Evolutionary conservation across 1,284 basidiomycete genomes (phyloP), one percentile per base, ranked within the genome.

Genomic region (Xerocomus amazonicus): DNA sequence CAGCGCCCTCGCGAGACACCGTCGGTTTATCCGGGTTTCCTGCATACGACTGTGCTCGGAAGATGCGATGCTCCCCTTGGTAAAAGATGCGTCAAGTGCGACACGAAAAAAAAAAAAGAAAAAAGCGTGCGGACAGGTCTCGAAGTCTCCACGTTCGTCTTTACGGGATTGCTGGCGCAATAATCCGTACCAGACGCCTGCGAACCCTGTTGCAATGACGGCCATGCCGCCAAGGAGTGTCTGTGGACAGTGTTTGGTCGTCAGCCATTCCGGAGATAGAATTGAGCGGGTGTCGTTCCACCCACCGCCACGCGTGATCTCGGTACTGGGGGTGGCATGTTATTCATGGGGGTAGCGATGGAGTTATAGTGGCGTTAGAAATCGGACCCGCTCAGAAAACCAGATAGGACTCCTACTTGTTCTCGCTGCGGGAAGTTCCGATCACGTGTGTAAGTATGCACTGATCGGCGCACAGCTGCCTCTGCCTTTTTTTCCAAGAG

Each of bases 11-110:
- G 14, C 5, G 34, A 6, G 33, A 42, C 28, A 39, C 51, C 6
- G 41, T 16, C 10, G 63, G 61, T 46, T 32, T 54, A 23, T 33
- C 45, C 0, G 57, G 50, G 16, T 60, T 62, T 19, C 58, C 47
- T 9, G 37, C 48, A 3, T 36, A 40, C 29, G 46, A 47, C 14
- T 64, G 61, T 0, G 59, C 59, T 35, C 62, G 51, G n/a, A 53
- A 16, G 23, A 65, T 52, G 13, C 61, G 60, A 37, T 54, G 45
- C 47, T 62, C 59, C 63, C 59, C 60, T 62, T 23, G 19, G 32
- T 6, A 16, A 8, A 29, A 32, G 23, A 9, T 19, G 36, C 12
- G 6, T 2, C 1, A 33, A 33, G 36, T 31, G 6, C 5, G 16
- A 13, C 13, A 1, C 9, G n/a, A 9, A 8, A 4, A 19, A 31